Evolutionary conservation across 2,329 filamentous ascomycete genomes (phyloP), one percentile per base, ranked within the genome.

Genomic region (Leptographium wingfieldii): DNA sequence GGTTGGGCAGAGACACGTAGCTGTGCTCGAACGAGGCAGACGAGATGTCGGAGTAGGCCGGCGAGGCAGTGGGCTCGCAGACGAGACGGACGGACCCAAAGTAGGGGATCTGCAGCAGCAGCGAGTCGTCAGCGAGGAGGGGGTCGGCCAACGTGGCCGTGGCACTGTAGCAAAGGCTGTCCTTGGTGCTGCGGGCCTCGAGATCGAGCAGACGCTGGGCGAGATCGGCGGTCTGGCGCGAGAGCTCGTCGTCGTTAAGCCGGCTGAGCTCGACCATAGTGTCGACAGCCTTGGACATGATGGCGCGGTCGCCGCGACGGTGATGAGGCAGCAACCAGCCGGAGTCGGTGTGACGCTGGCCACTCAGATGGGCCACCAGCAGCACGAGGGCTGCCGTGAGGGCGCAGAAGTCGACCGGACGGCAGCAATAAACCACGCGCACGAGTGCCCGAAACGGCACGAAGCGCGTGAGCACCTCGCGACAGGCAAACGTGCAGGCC

Each of bases 401-500:
- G 5, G 72, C 69, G 51, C 76, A 66, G 35, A 76, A 74, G 61
- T 78, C 74, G 25, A 73, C 65, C 3, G 73, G 73, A 1, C 73
- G 73, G 59, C 74, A 77, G 63, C 73, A 76, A 3, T 67, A 66
- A 19, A 68, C 64, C 6, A 61, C 64, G 2, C 67, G 60, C 33
- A 69, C 65, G 25, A 66, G 68, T 48, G 59, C 65, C 27, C 72
- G 71, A 55, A 76, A 74, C 12, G 66, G 59, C 12, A 75, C 63
- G 60, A 73, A 78, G 3, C 69, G 70, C 1, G 67, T 62, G 2
- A 79, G 63, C 27, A 76, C 66, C 57, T 74, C 73, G 4, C 77
- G 75, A 43, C 72, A 73, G 31, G 74, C 73, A 35, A 68, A 73
- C 1, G 74, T 65, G 49, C 72, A 71, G 0, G 72, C 72, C 31